A percentile compares a stretch with the other conserved stretches of the same genome.
Conservation (phyloP, 176 grass and related monocot species). For the Raddia distichophylla region DNA sequence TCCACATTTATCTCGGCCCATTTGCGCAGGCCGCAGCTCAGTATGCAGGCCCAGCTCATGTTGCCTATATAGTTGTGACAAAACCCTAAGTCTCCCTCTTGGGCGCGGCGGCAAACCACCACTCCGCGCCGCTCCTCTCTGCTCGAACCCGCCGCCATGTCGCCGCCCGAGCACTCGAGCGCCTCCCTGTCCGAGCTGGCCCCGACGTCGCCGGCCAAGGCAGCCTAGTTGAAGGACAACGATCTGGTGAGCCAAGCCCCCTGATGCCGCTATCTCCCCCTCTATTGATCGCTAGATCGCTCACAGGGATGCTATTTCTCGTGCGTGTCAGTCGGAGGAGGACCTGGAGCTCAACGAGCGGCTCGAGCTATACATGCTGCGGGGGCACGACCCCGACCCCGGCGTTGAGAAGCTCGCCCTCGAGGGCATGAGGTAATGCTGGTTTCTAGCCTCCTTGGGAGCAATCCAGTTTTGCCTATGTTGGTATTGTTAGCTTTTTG, state of each 20-base stretch:
- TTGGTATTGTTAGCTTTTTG: neutral
- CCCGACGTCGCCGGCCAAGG: conserved; percentile 22
- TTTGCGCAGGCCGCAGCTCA: too few relatives aligned
- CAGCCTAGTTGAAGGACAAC: conserved; percentile 53
- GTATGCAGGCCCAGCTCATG: too few relatives aligned
- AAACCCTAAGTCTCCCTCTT: too few relatives aligned
- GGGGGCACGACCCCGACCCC: conserved; percentile 59
- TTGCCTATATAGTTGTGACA: too few relatives aligned
- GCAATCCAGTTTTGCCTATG: neutral
- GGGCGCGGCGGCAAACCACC: too few relatives aligned
- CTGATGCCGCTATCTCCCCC: neutral
- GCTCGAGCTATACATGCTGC: conserved; percentile 67
- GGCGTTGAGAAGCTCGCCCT: conserved; percentile 72
- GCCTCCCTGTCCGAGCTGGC: neutral
- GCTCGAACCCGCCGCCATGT: too few relatives aligned
- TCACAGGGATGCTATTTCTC: neutral
- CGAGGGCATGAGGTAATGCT: conserved; percentile 78
- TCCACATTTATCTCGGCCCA: too few relatives aligned
- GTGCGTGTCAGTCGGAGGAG: conserved; percentile 59
- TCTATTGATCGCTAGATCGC: too few relatives aligned
- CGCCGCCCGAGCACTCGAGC: conserved; percentile 1
- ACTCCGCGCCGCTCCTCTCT: too few relatives aligned
- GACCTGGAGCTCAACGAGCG: conserved; percentile 72
- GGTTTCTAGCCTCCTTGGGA: neutral
- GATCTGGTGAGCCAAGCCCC: conserved; percentile 48